These are phyloP conservation scores for Wickerhamomyces sp. DNA, from an alignment of 1,139 yeast genomes.

Conservation along the genomic window DNA sequence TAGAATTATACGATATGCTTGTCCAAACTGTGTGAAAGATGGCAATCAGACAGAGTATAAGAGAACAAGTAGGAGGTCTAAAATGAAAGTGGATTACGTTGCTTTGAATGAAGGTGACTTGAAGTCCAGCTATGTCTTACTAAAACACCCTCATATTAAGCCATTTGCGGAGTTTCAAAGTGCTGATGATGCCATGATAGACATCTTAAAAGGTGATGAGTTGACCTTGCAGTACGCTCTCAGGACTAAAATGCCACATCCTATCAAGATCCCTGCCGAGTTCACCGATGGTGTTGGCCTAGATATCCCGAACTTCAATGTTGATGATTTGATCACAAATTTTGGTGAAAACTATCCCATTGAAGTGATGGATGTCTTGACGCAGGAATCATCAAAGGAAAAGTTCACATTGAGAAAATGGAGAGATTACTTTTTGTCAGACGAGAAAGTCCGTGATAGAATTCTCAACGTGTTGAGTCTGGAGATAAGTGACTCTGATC, in stretches of 20 bases:
- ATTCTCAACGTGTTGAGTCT: constrained; percentile 77
- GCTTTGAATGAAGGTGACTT: constrained; percentile 76
- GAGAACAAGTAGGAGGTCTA: constrained; percentile 53
- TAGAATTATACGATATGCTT: constrained; percentile 48
- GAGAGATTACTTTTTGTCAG: constrained; percentile 57
- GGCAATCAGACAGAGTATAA: constrained; percentile 49
- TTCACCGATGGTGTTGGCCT: constrained; percentile 34
- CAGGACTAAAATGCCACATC: constrained; percentile 28
- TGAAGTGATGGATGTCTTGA: constrained; percentile 87
- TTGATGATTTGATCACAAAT: constrained; percentile 50
- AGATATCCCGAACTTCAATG: constrained; percentile 42
- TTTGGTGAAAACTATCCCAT: constrained; percentile 63
- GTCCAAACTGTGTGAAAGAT: constrained; percentile 38
- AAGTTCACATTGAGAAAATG: constrained; percentile 72
- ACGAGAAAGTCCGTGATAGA: constrained; percentile 48
- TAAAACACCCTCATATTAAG: constrained; percentile 58
- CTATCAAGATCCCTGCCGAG: constrained; percentile 32
- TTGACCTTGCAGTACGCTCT: constrained; percentile 37
- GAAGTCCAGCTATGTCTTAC: constrained; percentile 41
- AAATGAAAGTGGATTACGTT: constrained; percentile 61
- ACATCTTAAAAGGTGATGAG: constrained; percentile 27
- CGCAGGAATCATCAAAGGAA: constrained; percentile 51
- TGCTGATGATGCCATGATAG: constrained; percentile 8
- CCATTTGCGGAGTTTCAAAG: constrained; percentile 19
- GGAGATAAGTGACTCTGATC: constrained; percentile 59